Conservation (phyloP, 106 monocot species). For the Posidonia australis region DNA sequence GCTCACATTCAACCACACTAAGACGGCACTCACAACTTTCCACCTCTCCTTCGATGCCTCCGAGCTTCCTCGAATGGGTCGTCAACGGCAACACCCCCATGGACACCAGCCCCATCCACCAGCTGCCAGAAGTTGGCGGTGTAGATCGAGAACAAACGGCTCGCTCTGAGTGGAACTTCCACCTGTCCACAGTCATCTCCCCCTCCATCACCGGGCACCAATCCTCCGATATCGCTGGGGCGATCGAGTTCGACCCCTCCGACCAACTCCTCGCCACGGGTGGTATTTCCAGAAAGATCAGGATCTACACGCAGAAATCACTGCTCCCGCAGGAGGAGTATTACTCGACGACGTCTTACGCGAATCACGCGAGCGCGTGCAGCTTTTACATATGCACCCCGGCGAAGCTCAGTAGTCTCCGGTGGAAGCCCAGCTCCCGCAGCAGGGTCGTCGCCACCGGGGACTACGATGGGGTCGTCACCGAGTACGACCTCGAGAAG, state of each 20-base stretch:
- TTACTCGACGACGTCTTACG: background rate
- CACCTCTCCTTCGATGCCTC: slow-evolving; percentile 3
- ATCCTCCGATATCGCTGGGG: slow-evolving; percentile 68
- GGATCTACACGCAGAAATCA: slow-evolving; percentile 34
- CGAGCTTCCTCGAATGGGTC: slow-evolving; percentile 2
- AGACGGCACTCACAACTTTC: no score
- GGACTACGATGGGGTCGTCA: slow-evolving; percentile 96
- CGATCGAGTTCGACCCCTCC: slow-evolving; percentile 54
- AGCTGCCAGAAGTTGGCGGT: background rate
- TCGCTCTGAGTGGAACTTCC: slow-evolving; percentile 66
- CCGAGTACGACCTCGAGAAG: slow-evolving; percentile 80
- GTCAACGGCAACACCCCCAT: background rate
- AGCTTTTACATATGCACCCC: slow-evolving; percentile 65
- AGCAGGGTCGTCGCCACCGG: slow-evolving; percentile 29
- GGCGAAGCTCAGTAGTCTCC: slow-evolving; percentile 91
- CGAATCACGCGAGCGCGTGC: slow-evolving; percentile 20
- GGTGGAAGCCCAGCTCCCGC: slow-evolving; percentile 31
- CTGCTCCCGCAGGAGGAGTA: slow-evolving; percentile 1
- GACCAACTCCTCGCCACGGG: slow-evolving; percentile 66
- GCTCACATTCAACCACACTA: background rate
- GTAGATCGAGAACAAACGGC: slow-evolving; percentile 8
- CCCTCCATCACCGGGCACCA: no score
- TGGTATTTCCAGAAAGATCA: slow-evolving; percentile 75
- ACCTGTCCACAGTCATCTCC: slow-evolving; percentile 36
- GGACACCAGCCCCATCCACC: background rate